Percentiles rank a stretch among this genome's conserved stretches.
Conservation (phyloP, 139 green algal species). For the Auxenochlorella pyrenoidosa region DNA sequence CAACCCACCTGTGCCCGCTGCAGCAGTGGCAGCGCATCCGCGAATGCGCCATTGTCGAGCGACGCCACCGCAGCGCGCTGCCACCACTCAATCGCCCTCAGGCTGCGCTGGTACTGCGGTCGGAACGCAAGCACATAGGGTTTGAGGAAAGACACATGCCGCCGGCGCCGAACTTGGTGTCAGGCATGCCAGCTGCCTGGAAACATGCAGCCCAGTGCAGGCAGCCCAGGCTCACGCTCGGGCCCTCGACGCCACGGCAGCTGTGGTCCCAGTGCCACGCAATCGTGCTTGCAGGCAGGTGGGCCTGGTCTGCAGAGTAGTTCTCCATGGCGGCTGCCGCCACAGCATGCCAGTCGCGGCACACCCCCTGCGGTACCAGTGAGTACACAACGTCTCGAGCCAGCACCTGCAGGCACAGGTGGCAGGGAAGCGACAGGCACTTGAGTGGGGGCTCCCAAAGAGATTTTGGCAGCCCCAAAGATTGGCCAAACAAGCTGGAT, state of each 20-base stretch:
- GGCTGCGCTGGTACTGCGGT: conserved; percentile 36
- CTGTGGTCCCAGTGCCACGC: conserved; percentile 81
- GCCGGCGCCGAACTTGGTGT: no score
- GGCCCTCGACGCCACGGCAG: conserved; percentile 53
- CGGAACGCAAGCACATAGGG: no score
- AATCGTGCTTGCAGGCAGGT: conserved; percentile 64
- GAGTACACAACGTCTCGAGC: conserved; percentile 79
- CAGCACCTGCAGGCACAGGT: conserved; percentile 34
- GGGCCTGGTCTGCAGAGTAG: conserved; percentile 21
- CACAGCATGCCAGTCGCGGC: conserved; percentile 70
- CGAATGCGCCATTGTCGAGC: conserved; percentile 26
- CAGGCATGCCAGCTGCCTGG: background rate
- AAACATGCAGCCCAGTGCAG: background rate
- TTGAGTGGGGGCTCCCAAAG: no score
- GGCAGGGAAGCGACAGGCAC: no score
- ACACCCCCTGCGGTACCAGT: conserved; percentile 72
- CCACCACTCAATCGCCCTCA: conserved; percentile 58
- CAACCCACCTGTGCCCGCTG: conserved; percentile 32
- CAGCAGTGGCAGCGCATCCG: conserved; percentile 51
- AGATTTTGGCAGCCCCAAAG: no score
- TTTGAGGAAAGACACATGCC: no score
- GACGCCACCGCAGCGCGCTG: conserved; percentile 44
- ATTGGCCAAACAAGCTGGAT: no score
- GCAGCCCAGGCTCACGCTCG: background rate
- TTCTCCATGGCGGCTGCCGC: conserved; percentile 61